Conservation (phyloP, 1,284 basidiomycete species). For the Ganoderma lucidum region DNA sequence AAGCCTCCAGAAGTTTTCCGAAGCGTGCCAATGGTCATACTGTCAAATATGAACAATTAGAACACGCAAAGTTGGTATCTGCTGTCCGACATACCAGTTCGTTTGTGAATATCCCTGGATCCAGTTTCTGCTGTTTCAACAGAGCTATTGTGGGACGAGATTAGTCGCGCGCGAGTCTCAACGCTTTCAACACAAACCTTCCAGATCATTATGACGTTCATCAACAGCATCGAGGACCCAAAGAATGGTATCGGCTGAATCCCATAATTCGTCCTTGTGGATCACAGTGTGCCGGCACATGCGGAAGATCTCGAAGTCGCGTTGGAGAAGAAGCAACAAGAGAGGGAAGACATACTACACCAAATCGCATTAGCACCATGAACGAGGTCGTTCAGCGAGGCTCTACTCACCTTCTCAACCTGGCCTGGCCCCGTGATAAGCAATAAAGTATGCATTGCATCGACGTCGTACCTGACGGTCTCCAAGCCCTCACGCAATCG, state of each 20-base stretch:
- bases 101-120: slow-evolving; percentile 35
- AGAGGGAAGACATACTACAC: slow-evolving; percentile 36
- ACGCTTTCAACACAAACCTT: slow-evolving; percentile 22
- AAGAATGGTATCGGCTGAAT: slow-evolving; percentile 34
- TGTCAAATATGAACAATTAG: neutral
- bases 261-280: slow-evolving; percentile 36
- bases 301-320: slow-evolving; percentile 37
- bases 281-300: slow-evolving; percentile 31
- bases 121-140: slow-evolving; percentile 42
- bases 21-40: slow-evolving; percentile 23
- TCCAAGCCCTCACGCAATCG: slow-evolving; percentile 35
- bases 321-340: slow-evolving; percentile 36
- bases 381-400: slow-evolving; percentile 1
- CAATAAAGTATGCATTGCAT: slow-evolving; percentile 36
- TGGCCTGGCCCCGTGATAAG: slow-evolving; percentile 35
- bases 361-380: neutral
- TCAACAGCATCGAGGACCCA: slow-evolving; percentile 35
- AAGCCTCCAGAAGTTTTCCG: slow-evolving; percentile 8
- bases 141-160: slow-evolving; percentile 40
- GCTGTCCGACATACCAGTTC: slow-evolving; percentile 36
- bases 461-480: slow-evolving; percentile 36
- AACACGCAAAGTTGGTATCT: neutral
- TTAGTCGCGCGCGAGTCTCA: no score
- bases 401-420: slow-evolving; percentile 26
- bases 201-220: slow-evolving; percentile 32